Evolutionary conservation across 164 flowering plant species (phyloP), one percentile per base, ranked within the genome.

Genomic region (Chimonanthus salicifolius): DNA sequence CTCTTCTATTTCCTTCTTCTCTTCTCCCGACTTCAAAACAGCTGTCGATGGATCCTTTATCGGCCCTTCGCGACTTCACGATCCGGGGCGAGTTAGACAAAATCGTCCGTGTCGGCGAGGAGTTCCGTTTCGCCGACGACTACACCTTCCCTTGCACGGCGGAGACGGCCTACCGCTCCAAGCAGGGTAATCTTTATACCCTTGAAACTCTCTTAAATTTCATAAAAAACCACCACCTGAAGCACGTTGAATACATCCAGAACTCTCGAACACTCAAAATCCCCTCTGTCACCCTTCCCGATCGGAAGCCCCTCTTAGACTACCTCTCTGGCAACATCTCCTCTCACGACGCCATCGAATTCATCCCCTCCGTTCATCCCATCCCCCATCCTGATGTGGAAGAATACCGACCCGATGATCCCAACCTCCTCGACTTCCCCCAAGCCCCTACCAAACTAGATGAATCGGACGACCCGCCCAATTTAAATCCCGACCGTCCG

Each of bases 11-110:
- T 10, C 60, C 11, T 10, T 54, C 60, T 7, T 10, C 58, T 51
- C 60, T 13, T n/a, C 60, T 33, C 33, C 33, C 33, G 33, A 0
- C 33, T 33, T 33, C 33, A 33, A 33, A 33, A 33, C 0, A 0
- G 62, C 18, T 73, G 65, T 33, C 21, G 6, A 96, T 96, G 99
- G 98, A 94, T 66, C 99, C 99, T 3, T 88, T 96, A 68, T 86
- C 98, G 2, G 95, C 83, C 47, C 92, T 96, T 72, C 85, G 97
- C 16, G 98, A 96, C 72, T 90, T 84, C 89, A 89, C 99, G 18
- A 82, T 84, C 67, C 86, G 91, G 2, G 89, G 88, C 68, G 92
- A 90, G 58, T 86, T 95, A 21, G 87, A 88, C 75, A 84, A 86
- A 72, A 88, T 94, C 78, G 80, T 82, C 76, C 85, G 87, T 62